Evolutionary conservation across 805 yeast genomes (phyloP), one percentile per base, ranked within the genome.

Genomic region (Sugiyamaella valdiviana): DNA sequence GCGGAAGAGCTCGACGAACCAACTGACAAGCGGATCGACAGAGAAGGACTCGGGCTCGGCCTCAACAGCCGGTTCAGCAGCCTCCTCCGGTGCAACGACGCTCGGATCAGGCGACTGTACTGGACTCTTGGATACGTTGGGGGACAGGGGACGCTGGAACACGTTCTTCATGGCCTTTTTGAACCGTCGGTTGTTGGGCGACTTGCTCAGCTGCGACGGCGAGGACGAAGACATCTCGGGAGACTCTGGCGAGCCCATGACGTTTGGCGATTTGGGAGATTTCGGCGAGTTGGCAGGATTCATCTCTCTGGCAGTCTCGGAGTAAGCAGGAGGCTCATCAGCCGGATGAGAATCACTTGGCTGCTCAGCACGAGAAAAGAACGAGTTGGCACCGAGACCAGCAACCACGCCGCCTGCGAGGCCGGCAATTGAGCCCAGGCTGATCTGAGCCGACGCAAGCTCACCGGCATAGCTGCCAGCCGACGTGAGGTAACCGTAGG

Each of bases 1-100:
- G 21, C 63, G 50, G 45, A 51, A 50, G 22, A 39, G 19, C 15
- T 49, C 50, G 26, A 57, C 59, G 36, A 56, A 49, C 10, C 35
- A 36, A 24, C 55, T 46, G 17, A 50, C 40, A 23, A 53, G 37
- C 2, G 58, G 55, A 19, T 44, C 48, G 6, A 46, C 19, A 5
- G 47, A 39, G 44, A 23, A 36, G 20, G 19, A 2, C 21, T 38
- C 38, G 6, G 17, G 17, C 10, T 22, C 32, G 14, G n/a, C 24
- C 2, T 42, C 49, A 3, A 15, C 21, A 12, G 36, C 3, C 10
- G 35, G 16, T 16, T 29, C 42, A 5, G 39, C 39, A 15, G 37
- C 40, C 16, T 14, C 32, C 32, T 26, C 32, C 32, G 9, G n/a
- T 26, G 9, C n/a, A 26, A n/a, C 32, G n/a, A 6, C 32, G 22